A percentile compares a stretch with the other conserved stretches of the same genome.
Conservation (phyloP, 2,329 filamentous ascomycete genomes). For the Lasiodiplodia citricola region DNA sequence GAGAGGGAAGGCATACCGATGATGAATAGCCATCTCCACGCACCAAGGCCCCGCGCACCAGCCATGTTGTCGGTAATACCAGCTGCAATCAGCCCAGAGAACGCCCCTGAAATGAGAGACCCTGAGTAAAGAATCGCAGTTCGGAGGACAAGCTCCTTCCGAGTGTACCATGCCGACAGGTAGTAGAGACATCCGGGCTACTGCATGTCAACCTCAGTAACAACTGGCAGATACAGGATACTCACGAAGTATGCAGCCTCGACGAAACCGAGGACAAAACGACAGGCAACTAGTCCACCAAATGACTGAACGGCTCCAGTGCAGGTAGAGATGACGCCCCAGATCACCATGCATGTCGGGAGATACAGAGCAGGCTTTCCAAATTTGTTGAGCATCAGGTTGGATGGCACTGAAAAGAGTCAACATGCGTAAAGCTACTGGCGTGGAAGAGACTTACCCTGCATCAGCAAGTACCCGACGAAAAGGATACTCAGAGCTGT, state of each 20-base stretch:
- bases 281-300: constrained; percentile 6
- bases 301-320: constrained; percentile 19
- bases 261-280: constrained; percentile 26
- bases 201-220: constrained; percentile 34
- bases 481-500: constrained; percentile 37
- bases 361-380: constrained; percentile 27
- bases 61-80: constrained; percentile 53
- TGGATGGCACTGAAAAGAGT: constrained; percentile 9
- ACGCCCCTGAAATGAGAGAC: constrained; percentile 56
- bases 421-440: neutral
- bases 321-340: constrained; percentile 24
- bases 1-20: neutral
- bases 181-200: constrained; percentile 54
- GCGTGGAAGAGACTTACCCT: neutral
- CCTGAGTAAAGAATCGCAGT: constrained; percentile 61
- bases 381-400: constrained; percentile 24
- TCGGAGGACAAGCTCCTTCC: constrained; percentile 56
- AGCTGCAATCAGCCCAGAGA: constrained; percentile 61
- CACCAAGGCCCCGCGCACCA: constrained; percentile 35
- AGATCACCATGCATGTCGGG: constrained; percentile 18
- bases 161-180: constrained; percentile 60
- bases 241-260: constrained; percentile 21
- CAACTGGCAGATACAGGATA: neutral
- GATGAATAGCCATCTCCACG: constrained; percentile 43
- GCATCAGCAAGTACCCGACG: constrained; percentile 33